phyloP scores from a whole-genome alignment of 2,329 filamentous ascomycete species.

The Cercospora zeina region DNA sequence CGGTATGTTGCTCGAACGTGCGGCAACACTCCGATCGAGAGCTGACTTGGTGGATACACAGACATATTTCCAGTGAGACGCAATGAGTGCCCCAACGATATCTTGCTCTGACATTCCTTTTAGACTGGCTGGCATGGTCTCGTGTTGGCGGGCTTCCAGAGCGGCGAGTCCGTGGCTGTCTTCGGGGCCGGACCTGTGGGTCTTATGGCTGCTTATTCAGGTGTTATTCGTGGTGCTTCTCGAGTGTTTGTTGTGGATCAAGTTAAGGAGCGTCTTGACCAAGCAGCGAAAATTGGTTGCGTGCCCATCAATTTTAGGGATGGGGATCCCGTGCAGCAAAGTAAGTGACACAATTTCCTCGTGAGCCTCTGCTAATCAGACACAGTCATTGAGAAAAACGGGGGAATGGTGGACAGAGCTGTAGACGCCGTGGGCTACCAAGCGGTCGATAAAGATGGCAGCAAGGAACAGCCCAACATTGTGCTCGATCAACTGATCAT shows the following conservation, averaged over 20 bases:
- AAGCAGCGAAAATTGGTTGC: conserved; percentile 63
- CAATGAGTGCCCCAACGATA: not conserved
- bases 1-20: conserved; percentile 43
- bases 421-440: conserved; percentile 69
- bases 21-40: not conserved
- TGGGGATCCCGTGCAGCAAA: conserved; percentile 60
- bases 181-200: conserved; percentile 63
- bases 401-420: conserved; percentile 51
- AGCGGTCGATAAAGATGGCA: conserved; percentile 57
- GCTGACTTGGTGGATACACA: not conserved
- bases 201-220: conserved; percentile 66
- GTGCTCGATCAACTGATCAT: conserved; percentile 65
- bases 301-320: conserved; percentile 62
- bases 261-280: conserved; percentile 59
- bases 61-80: conserved; percentile 8
- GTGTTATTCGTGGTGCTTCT: conserved; percentile 60
- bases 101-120: not conserved
- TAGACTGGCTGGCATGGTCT: conserved; percentile 53
- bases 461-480: conserved; percentile 62
- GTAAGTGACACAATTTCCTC: not conserved
- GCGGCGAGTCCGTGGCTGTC: conserved; percentile 63
- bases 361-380: not conserved
- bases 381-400: conserved; percentile 23
- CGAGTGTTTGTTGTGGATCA: conserved; percentile 64
- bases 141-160: conserved; percentile 58